Evolutionary conservation across 2,329 filamentous ascomycete species (phyloP).

Genomic region (Arthrobotrys sphaeroides): DNA sequence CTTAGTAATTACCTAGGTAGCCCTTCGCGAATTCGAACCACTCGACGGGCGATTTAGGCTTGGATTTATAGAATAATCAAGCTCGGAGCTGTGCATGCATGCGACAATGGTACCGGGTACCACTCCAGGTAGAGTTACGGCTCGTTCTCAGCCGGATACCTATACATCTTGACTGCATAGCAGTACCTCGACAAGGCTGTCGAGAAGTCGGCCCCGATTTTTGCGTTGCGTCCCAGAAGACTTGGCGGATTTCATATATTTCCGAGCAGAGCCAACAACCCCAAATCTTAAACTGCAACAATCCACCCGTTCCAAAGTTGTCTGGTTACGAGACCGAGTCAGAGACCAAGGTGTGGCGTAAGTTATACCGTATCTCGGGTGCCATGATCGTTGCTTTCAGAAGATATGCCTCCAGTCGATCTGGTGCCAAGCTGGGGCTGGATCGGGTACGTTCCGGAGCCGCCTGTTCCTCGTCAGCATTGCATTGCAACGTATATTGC

Average conservation of each 20-base stretch:
- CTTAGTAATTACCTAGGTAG: too few species aligned
- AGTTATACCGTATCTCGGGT: conserved; percentile 18
- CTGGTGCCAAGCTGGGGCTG: conserved; percentile 32
- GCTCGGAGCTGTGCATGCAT: too few species aligned
- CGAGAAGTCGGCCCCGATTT: not conserved
- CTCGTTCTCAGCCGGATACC: too few species aligned
- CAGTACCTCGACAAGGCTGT: too few species aligned
- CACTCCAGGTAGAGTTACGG: too few species aligned
- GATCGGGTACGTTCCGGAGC: conserved; percentile 41
- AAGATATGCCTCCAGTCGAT: conserved; percentile 44
- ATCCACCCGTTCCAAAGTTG: conserved; percentile 19
- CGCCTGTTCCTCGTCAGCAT: conserved; percentile 27
- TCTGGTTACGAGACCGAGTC: too few species aligned
- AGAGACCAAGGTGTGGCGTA: conserved; percentile 15
- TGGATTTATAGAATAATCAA: too few species aligned
- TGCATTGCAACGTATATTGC: not conserved
- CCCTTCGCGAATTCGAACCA: too few species aligned
- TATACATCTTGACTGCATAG: too few species aligned
- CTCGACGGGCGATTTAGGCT: too few species aligned
- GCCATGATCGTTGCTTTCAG: conserved; percentile 36
- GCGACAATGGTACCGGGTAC: too few species aligned
- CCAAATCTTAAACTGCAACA: conserved; percentile 39
- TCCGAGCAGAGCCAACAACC: not conserved
- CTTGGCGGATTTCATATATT: conserved; percentile 30
- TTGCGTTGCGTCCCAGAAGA: conserved; percentile 19